Evolutionary conservation across 768 basidiomycete species (phyloP), one percentile per base, ranked within the genome.

Genomic region (Pleurotus tuoliensis): DNA sequence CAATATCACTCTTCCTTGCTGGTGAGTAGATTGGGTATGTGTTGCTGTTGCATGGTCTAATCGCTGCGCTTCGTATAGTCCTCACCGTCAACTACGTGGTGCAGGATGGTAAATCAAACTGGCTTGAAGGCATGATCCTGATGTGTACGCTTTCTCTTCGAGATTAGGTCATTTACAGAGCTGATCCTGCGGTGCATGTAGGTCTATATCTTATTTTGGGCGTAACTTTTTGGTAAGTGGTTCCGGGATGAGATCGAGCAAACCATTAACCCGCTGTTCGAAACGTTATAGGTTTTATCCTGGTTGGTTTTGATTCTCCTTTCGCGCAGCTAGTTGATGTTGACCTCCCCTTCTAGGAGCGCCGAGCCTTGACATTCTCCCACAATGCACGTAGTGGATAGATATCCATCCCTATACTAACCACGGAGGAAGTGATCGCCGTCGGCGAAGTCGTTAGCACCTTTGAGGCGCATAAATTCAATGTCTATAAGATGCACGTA

Each of bases 71-170:
- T 15, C 43, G 6, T 20, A 1, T 56, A 87, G 87, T 92, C 12
- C 73, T 92, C 61, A 90, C 90, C 3, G 91, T 96, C 70, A 91
- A 89, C 65, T 92, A 90, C 64, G 86, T 88, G 18, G 82, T 95
- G 4, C 81, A 84, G 48, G 95, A 97, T 62, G 93, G 93, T 11
- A 89, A 84, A 66, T 90, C 87, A 25, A 96, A 95, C 68, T 97
- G 94, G 76, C 76, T 97, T n/a, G 94, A 96, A 69, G 92, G 92
- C 20, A 70, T 78, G 63, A 71, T 81, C 37, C 62, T 93, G 20
- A 86, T 89, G 76, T 81, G 86, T 34, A 34, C 30, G 30, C 30
- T 34, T 9, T 34, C 30, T 34, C 30, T 34, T 34, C 30, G 30
- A 34, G 30, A 9, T 11, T 34, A 9, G 30, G 30, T 4, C 30